These are phyloP conservation scores for Aureobasidium sp. DNA, from an alignment of 2,329 filamentous ascomycete species.

Conservation along the genomic window DNA sequence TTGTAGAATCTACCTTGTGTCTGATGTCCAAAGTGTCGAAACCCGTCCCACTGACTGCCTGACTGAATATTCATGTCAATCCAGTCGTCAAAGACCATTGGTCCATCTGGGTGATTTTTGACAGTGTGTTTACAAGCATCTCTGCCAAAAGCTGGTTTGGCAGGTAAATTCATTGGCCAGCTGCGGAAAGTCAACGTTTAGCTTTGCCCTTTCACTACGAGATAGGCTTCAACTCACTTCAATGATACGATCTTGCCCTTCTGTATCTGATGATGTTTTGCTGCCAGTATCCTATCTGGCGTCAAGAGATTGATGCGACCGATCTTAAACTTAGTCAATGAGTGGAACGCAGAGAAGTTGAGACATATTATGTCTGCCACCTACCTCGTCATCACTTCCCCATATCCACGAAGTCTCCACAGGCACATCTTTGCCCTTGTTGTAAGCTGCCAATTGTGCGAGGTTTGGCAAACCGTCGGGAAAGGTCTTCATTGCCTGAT, in stretches of 20 bases:
- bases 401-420: not conserved
- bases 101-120: slow-evolving; percentile 42
- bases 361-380: too few relatives aligned
- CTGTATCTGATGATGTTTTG: not conserved
- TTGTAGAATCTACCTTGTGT: slow-evolving; percentile 46
- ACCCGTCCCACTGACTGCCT: slow-evolving; percentile 53
- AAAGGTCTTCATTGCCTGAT: not conserved
- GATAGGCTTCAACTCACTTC: not conserved
- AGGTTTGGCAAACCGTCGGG: not conserved
- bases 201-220: too few relatives aligned
- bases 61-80: slow-evolving; percentile 55
- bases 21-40: slow-evolving; percentile 52
- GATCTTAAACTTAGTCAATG: not conserved
- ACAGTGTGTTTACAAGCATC: slow-evolving; percentile 62
- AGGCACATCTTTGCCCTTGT: not conserved
- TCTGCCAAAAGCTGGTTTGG: slow-evolving; percentile 41
- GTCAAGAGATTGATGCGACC: slow-evolving; percentile 24
- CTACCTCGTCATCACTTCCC: not conserved
- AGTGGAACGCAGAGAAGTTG: not conserved
- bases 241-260: not conserved
- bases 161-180: not conserved
- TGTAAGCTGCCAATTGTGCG: not conserved
- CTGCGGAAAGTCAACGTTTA: not conserved
- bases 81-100: slow-evolving; percentile 45
- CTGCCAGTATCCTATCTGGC: not conserved